Conservation (phyloP, 345 rosid genomes). For the Litchi chinensis region DNA sequence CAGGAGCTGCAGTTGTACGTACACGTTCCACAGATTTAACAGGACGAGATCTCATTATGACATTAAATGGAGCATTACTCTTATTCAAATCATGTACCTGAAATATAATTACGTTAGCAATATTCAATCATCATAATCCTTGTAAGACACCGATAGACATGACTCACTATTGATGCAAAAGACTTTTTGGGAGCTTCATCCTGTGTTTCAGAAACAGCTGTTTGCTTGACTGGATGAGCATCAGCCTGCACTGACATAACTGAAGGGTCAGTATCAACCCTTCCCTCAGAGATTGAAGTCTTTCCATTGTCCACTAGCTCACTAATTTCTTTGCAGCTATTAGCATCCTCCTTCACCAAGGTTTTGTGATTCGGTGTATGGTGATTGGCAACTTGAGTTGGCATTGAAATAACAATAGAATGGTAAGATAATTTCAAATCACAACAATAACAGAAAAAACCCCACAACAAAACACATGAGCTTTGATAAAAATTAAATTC, state of each 20-base stretch:
- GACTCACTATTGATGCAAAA: conserved; percentile 63
- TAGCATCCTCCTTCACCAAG: conserved; percentile 22
- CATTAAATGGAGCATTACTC: conserved; percentile 42
- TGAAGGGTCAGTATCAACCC: conserved; percentile 20
- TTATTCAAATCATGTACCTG: conserved; percentile 52
- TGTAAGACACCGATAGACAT: neutral
- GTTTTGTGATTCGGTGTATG: conserved; percentile 16
- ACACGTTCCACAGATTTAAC: conserved; percentile 40
- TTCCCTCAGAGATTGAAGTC: conserved; percentile 32
- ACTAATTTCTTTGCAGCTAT: conserved; percentile 25
- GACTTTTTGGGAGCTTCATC: conserved; percentile 56
- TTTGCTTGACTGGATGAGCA: conserved; percentile 22
- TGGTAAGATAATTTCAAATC: neutral
- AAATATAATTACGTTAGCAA: neutral
- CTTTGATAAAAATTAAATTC: conserved; percentile 5
- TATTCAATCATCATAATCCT: neutral
- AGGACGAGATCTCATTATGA: conserved; percentile 26
- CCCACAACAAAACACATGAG: neutral
- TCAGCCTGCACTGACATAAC: conserved; percentile 22
- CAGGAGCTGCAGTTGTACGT: conserved; percentile 21
- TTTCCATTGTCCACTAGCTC: conserved; percentile 33
- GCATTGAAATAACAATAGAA: conserved; percentile 36
- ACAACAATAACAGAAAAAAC: neutral
- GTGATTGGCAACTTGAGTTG: conserved; percentile 21
- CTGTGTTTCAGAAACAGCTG: conserved; percentile 28